Evolutionary conservation across 139 green algal species (phyloP), one percentile per base, ranked within the genome.

Genomic region (Ettlia oleoabundans): DNA sequence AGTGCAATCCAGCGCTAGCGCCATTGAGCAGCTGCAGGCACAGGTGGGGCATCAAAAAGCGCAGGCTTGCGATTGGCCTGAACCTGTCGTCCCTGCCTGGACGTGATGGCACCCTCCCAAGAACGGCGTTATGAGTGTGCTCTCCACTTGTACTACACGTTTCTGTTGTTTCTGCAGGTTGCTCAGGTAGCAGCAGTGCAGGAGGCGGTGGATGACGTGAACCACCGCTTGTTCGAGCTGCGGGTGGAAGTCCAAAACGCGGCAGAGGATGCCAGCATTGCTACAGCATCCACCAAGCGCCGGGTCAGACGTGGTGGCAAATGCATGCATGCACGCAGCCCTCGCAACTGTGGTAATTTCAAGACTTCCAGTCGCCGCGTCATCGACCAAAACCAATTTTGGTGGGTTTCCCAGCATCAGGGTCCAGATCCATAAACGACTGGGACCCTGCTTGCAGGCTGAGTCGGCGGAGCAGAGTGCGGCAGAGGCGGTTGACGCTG

Each of bases 141-240:
- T 58, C 47, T 58, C 47, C 10, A 24, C 13, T 58, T 58, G 10
- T 58, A 15, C 47, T 52, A 47, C 64, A n/a, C n/a, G n/a, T n/a
- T n/a, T n/a, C n/a, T n/a, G n/a, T n/a, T n/a, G n/a, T n/a, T n/a
- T n/a, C n/a, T n/a, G 35, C 73, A 81, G 58, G 61, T 47, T 13
- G 40, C 4, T 3, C 58, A 43, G 58, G n/a, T 81, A 40, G 58
- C 61, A 28, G 40, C 18, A 8, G 19, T 81, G 40, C 58, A 71
- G 32, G 58, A 33, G 3, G 58, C 40, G 1, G 24, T 81, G 15
- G 75, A 81, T 5, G 75, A 81, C 5, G 22, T 30, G n/a, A 72
- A 71, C 38, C 75, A 81, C 58, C 75, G 58, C 38, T 21, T 81
- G 58, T 81, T 81, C 47, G 75, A 81, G 58, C 61, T 81, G 58